phyloP scores from a whole-genome alignment of 495 filamentous ascomycete genomes.

The Penicillium ochrochloron region DNA sequence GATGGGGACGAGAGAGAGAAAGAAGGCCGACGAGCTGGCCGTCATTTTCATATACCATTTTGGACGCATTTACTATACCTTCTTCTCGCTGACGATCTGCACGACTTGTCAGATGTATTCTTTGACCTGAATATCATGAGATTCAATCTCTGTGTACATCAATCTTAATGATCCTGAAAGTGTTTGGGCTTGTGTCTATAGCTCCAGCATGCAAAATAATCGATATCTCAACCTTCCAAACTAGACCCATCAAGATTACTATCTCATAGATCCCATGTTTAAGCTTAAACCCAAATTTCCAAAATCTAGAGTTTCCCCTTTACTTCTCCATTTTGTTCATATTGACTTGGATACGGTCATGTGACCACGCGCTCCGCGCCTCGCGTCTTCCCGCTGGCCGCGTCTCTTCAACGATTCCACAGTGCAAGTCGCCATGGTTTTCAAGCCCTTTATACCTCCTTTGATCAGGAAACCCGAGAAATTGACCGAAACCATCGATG shows the following conservation, averaged over 20 bases:
- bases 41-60: constrained; percentile 24
- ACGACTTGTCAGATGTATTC: constrained; percentile 16
- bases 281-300: not conserved
- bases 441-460: constrained; percentile 53
- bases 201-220: constrained; percentile 12
- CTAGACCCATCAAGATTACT: too few species aligned
- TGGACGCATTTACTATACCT: constrained; percentile 11
- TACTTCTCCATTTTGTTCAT: not conserved
- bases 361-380: constrained; percentile 29
- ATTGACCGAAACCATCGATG: constrained; percentile 12
- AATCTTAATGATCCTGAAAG: constrained; percentile 17
- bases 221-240: constrained; percentile 1
- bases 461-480: constrained; percentile 41
- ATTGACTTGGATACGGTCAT: constrained; percentile 8
- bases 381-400: constrained; percentile 17
- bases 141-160: constrained; percentile 21
- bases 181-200: constrained; percentile 15
- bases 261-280: not conserved
- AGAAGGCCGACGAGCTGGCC: not conserved
- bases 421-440: constrained; percentile 42
- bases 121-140: constrained; percentile 20
- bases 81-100: constrained; percentile 22
- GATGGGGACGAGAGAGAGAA: not conserved
- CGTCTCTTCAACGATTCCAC: constrained; percentile 13
- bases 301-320: not conserved